Base-by-base conservation (phyloP, 352 stramenopile species). In the Phytophthora cryptogea region DNA sequence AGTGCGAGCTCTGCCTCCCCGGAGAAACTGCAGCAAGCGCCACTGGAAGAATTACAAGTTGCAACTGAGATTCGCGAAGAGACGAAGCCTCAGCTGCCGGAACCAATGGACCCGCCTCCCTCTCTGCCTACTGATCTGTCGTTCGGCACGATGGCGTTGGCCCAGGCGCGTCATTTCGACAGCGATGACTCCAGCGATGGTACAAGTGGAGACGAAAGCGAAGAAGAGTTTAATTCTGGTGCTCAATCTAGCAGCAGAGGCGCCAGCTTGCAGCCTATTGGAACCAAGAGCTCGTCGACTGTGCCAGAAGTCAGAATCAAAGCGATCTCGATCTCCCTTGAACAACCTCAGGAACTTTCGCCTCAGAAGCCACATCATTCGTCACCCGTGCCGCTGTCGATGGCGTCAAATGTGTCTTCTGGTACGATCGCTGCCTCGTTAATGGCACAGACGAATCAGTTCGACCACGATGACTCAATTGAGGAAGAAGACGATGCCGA, bases 181-280 rank as follows among this genome's bases (percentile, higher is more conserved):
- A 71, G 63, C 27, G 63, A 71, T 28, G 63, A 71, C 23, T 70
- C 56, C 14, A 67, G 63, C 41, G 63, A 69, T 44, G 43, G 63
- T 44, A 54, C 56, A 23, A 49, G 36, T 32, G 63, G 63, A 41
- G 41, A 45, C 17, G 55, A 53, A 9, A 57, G 17, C 13, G 48
- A 61, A 37, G 44, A 56, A 27, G 40, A 55, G 20, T 23, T 23
- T 23, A 23, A 23, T 23, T 23, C 20, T 23, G 20, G 20, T 20
- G 37, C 1, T 27, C 42, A 35, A 61, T 10, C 2, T 4, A 56
- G 44, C 51, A 57, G 23, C 23, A 42, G 41, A 36, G 17, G 40
- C 31, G 20, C 17, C 8, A 68, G 31, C 7, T 48, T 37, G 52
- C 50, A 58, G 17, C 28, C 20, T 35, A 6, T 20, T 44, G 32